A percentile compares a stretch with the other conserved stretches of the same genome.
phyloP scores from a whole-genome alignment of 2,329 filamentous ascomycete species.

The Paramyrothecium roridum region DNA sequence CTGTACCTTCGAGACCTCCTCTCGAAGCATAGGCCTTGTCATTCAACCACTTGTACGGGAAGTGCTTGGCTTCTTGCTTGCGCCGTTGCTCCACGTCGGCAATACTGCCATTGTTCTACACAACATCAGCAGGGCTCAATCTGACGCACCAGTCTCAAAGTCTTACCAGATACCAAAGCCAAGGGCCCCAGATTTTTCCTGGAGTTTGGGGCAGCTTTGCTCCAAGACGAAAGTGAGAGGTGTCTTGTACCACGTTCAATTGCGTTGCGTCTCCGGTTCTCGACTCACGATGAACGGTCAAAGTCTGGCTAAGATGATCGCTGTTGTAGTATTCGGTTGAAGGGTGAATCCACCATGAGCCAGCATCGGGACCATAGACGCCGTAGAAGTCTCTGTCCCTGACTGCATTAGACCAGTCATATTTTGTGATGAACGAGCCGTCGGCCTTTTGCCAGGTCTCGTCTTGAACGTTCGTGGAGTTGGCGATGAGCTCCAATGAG shows the following conservation, averaged over 20 bases:
- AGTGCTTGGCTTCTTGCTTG: constrained; percentile 5
- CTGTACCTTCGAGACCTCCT: constrained; percentile 7
- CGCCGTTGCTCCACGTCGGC: constrained; percentile 2
- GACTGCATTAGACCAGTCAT: constrained; percentile 10
- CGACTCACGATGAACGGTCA: constrained; percentile 10
- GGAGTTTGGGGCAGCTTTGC: constrained; percentile 4
- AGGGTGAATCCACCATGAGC: constrained; percentile 10
- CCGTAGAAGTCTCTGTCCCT: constrained; percentile 10
- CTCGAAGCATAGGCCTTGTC: constrained; percentile 4
- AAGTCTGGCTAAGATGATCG: constrained; percentile 8
- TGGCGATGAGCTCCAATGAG: constrained; percentile 3
- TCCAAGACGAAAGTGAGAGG: constrained; percentile 8
- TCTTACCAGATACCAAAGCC: constrained; percentile 10
- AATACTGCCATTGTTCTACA: constrained; percentile 7
- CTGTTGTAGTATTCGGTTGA: constrained; percentile 10
- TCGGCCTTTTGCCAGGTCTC: constrained; percentile 8
- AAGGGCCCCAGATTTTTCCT: constrained; percentile 9
- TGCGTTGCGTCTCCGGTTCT: constrained; percentile 8
- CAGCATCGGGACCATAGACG: constrained; percentile 8
- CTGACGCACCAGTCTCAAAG: not conserved
- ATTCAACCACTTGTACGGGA: constrained; percentile 9
- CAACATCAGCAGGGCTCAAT: not conserved
- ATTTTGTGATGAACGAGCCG: constrained; percentile 8
- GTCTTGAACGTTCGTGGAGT: constrained; percentile 5
- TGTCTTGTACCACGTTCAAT: constrained; percentile 10